phyloP scores from a whole-genome alignment of 23 red algal genomes.

The Chondrus crispus region DNA sequence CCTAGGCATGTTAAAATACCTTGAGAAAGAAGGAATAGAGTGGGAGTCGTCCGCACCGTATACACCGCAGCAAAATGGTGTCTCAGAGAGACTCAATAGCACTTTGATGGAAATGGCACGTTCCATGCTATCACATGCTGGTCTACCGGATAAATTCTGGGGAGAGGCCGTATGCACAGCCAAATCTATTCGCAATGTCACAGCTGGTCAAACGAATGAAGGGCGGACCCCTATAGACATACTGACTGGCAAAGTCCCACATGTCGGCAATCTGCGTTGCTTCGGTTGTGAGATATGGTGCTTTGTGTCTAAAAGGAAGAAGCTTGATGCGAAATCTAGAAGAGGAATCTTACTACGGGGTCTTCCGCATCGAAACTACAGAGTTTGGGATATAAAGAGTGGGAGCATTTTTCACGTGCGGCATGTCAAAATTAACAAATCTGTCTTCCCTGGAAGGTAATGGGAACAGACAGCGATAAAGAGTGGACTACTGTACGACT shows the following conservation, averaged over 20 bases:
- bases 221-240: not conserved
- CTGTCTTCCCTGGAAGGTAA: not conserved
- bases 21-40: not conserved
- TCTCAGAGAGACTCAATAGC: not conserved
- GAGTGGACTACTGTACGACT: too few species aligned
- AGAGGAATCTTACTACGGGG: not conserved
- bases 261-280: not conserved
- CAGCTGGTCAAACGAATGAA: not conserved
- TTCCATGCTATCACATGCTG: not conserved
- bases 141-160: not conserved
- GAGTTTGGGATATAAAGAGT: not conserved
- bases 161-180: not conserved
- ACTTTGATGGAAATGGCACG: not conserved
- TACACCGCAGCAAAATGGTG: not conserved
- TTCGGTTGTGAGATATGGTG: slow-evolving; percentile 24
- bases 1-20: not conserved
- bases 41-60: not conserved
- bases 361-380: not conserved
- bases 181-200: not conserved
- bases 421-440: not conserved
- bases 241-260: not conserved
- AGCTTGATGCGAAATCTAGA: not conserved
- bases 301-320: not conserved
- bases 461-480: too few species aligned
- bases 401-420: not conserved